phyloP scores from a whole-genome alignment of 2,329 filamentous ascomycete genomes.

The Xylaria sp. region DNA sequence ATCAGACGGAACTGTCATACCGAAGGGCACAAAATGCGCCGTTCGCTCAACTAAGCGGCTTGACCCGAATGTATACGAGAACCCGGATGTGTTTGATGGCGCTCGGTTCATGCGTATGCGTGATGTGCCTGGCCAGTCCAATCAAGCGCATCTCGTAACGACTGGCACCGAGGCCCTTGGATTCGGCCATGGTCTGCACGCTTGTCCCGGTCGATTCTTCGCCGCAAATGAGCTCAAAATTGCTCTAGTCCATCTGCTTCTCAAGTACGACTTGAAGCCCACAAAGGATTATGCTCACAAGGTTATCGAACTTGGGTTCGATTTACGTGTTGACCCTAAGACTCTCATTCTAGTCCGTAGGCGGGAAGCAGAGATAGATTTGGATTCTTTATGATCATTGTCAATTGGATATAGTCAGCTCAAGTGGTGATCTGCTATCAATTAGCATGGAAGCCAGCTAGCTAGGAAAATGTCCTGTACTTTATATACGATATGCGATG shows the following conservation, averaged over 20 bases:
- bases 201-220: constrained; percentile 48
- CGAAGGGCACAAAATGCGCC: constrained; percentile 39
- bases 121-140: constrained; percentile 29
- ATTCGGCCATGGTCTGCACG: constrained; percentile 54
- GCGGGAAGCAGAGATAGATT: constrained; percentile 38
- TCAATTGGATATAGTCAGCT: not conserved
- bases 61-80: constrained; percentile 38
- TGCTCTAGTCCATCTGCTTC: constrained; percentile 38
- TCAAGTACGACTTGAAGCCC: constrained; percentile 44
- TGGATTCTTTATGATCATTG: constrained; percentile 28
- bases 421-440: not conserved
- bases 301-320: constrained; percentile 23
- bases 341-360: constrained; percentile 37
- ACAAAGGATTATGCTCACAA: constrained; percentile 16
- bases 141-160: constrained; percentile 47
- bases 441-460: no score
- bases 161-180: constrained; percentile 44
- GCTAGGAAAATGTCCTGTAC: not conserved
- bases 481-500: not conserved
- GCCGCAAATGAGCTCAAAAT: constrained; percentile 53
- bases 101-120: constrained; percentile 43
- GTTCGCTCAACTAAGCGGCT: constrained; percentile 41
- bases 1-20: constrained; percentile 41
- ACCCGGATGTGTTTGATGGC: constrained; percentile 41
- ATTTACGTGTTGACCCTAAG: constrained; percentile 32